A percentile compares a stretch with the other conserved stretches of the same genome.
Conservation (phyloP, 345 rosid species). For the Noccaea bulbosa region DNA sequence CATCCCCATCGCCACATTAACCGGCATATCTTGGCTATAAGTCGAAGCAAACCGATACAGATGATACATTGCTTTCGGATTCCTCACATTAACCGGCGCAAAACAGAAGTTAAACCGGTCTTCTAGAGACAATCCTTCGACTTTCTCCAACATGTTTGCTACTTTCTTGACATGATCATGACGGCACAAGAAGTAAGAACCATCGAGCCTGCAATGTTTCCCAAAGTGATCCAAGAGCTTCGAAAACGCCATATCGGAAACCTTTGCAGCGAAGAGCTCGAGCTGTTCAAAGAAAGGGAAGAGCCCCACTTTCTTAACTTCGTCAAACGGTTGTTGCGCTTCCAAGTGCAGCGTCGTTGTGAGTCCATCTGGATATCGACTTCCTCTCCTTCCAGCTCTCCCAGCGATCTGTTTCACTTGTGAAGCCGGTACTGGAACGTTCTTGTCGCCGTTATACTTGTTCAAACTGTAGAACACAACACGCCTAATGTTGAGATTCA, state of each 20-base stretch:
- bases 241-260: slow-evolving; percentile 57
- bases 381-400: slow-evolving; percentile 96
- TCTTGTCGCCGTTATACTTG: slow-evolving; percentile 86
- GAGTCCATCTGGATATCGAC: slow-evolving; percentile 86
- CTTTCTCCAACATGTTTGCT: slow-evolving; percentile 93
- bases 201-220: slow-evolving; percentile 81
- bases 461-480: slow-evolving; percentile 75
- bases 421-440: slow-evolving; percentile 78
- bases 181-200: slow-evolving; percentile 79
- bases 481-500: slow-evolving; percentile 91
- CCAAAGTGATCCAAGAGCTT: slow-evolving; percentile 76
- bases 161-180: slow-evolving; percentile 91
- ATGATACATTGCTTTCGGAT: slow-evolving; percentile 92
- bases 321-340: slow-evolving; percentile 86
- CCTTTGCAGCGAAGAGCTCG: slow-evolving; percentile 80
- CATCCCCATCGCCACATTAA: slow-evolving; percentile 85
- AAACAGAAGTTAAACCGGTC: slow-evolving; percentile 95
- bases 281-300: slow-evolving; percentile 96
- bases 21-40: slow-evolving; percentile 70
- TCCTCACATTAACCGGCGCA: slow-evolving; percentile 90
- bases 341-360: slow-evolving; percentile 74
- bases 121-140: slow-evolving; percentile 69
- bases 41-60: slow-evolving; percentile 72
- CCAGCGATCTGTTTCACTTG: slow-evolving; percentile 98
- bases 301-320: slow-evolving; percentile 77